These are phyloP conservation scores for Sanghuangporus sanghuang DNA, from an alignment of 1,284 basidiomycete species.

Conservation along the genomic window DNA sequence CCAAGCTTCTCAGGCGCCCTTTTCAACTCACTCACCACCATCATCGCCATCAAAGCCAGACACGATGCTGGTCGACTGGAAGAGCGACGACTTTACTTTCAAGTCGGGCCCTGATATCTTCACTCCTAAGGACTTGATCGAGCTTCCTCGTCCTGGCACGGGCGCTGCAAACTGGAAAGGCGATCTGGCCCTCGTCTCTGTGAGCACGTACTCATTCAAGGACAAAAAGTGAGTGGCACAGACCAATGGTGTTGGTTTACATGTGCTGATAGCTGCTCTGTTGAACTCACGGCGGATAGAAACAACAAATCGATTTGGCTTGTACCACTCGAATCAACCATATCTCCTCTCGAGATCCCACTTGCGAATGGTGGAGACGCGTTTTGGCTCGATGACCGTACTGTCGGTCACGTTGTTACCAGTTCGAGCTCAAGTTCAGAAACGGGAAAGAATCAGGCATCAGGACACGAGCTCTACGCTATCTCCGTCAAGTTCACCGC, in stretches of 20 bases:
- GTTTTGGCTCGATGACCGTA: constrained; percentile 70
- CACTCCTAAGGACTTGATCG: constrained; percentile 67
- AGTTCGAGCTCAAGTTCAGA: neutral
- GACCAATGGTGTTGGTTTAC: neutral
- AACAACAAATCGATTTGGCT: constrained; percentile 66
- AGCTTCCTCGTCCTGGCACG: constrained; percentile 63
- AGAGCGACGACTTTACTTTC: constrained; percentile 41
- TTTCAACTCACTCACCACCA: neutral
- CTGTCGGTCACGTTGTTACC: constrained; percentile 59
- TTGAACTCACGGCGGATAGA: constrained; percentile 31
- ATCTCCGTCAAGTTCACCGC: constrained; percentile 40
- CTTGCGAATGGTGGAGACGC: constrained; percentile 39
- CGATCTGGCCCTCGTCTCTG: constrained; percentile 60
- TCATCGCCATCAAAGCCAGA: neutral
- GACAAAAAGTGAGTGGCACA: constrained; percentile 51
- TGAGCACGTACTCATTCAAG: constrained; percentile 65
- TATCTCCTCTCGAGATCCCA: constrained; percentile 45
- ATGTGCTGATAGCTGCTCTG: neutral
- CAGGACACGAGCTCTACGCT: constrained; percentile 52
- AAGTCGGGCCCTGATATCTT: constrained; percentile 54
- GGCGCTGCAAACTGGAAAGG: constrained; percentile 64
- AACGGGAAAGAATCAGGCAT: constrained; percentile 24
- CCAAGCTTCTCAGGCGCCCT: too few relatives aligned
- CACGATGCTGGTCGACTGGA: constrained; percentile 6
- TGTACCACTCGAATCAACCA: constrained; percentile 46